These are phyloP conservation scores for Rhododendron williamsianum DNA, from an alignment of 148 eudicot species.

Conservation along the genomic window DNA sequence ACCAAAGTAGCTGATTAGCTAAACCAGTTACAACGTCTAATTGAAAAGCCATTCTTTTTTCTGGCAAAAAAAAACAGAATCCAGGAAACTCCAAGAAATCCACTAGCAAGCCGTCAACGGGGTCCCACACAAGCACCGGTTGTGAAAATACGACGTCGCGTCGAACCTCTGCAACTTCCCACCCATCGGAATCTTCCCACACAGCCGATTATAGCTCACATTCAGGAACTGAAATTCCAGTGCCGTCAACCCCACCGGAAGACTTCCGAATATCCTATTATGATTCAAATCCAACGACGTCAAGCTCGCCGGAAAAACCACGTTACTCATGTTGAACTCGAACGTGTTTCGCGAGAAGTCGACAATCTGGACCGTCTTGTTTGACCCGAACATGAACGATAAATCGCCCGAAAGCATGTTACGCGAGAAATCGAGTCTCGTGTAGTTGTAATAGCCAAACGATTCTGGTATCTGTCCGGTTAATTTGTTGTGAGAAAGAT, in stretches of 20 bases:
- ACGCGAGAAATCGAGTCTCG: not conserved
- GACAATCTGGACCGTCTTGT: not conserved
- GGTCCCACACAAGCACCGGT: conserved; percentile 52
- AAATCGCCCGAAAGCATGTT: not conserved
- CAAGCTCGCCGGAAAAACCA: conserved; percentile 24
- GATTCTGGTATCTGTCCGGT: conserved; percentile 40
- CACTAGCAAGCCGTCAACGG: conserved; percentile 36
- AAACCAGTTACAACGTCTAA: too few relatives aligned
- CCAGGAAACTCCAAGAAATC: too few relatives aligned
- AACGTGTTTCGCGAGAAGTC: not conserved
- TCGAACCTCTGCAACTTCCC: conserved; percentile 34
- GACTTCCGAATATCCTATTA: conserved; percentile 33
- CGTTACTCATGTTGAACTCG: not conserved
- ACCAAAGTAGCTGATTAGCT: too few relatives aligned
- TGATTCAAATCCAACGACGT: conserved; percentile 36
- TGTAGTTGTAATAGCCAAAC: conserved; percentile 25
- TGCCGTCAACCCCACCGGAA: conserved; percentile 27
- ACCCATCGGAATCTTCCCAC: conserved; percentile 40
- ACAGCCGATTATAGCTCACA: conserved; percentile 36
- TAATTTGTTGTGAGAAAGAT: conserved; percentile 33
- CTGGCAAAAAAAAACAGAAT: too few relatives aligned
- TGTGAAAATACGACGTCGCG: conserved; percentile 26
- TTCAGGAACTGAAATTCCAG: conserved; percentile 16
- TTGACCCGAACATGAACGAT: not conserved
- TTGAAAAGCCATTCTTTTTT: too few relatives aligned